Base-by-base conservation (phyloP, 352 stramenopile species). In the Phytophthora hibernalis region DNA sequence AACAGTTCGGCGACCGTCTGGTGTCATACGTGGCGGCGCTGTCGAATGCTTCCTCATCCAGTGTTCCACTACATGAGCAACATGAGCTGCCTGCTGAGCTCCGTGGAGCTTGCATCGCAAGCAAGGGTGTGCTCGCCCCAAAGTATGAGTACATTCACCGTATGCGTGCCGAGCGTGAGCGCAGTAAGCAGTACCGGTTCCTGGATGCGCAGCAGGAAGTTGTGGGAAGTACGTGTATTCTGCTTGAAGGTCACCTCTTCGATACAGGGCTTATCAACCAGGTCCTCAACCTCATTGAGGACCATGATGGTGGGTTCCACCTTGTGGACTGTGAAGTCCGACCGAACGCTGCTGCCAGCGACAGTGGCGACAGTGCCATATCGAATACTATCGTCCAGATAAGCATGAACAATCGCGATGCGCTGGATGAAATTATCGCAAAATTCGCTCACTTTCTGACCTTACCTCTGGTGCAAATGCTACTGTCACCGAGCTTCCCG, bases 201-300 rank as follows among this genome's bases (percentile, higher is more conserved):
- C 73, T 87, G 47, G 74, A 74, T 60, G 84, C 86, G 10, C 89
- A 91, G 64, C 82, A 86, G 47, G 74, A 91, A 37, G 72, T 96
- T 18, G 87, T 83, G 3, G 87, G 87, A 10, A 93, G 77, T 70
- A 95, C 87, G 1, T 95, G 89, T 43, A 20, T 97, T 30, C 74
- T 89, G 2, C 66, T 98, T 5, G 75, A 97, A 56, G 97, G 96
- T 2, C 96, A 99, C 71, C 78, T 99, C 35, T 99, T 99, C 72
- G 97, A 99, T 84, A 98, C 89, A 10, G 93, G 93, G 24, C 73
- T 99, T 21, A 98, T 99, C 72, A 99, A 99, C 74, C 88, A 98
- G 63, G 76, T 98, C 8, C 77, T 99, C 12, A 96, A 99, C 77
- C 80, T 98, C 13, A 93, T 99, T 56, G 96, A 99, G 63, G 71